phyloP scores from a whole-genome alignment of 2,329 filamentous ascomycete genomes.

The Penicillium sp. region DNA sequence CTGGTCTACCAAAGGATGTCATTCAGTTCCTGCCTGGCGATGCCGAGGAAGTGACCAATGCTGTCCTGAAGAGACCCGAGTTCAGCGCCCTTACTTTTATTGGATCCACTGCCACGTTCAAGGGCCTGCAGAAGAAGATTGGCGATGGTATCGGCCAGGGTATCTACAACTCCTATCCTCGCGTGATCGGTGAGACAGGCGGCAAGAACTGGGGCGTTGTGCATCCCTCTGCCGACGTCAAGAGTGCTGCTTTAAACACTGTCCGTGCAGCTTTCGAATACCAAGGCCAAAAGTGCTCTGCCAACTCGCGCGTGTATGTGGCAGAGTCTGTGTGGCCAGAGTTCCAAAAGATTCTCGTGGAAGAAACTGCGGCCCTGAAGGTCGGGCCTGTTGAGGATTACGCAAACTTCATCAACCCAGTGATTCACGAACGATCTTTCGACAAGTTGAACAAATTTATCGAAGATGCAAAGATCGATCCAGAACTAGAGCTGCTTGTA shows the following conservation, averaged over 20 bases:
- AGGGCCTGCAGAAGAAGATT: conserved; percentile 80
- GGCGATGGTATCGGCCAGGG: conserved; percentile 75
- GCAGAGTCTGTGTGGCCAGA: conserved; percentile 71
- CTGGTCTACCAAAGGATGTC: conserved; percentile 80
- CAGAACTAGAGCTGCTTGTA: conserved; percentile 68
- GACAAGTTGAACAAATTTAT: conserved; percentile 74
- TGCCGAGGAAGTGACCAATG: conserved; percentile 75
- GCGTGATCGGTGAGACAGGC: conserved; percentile 83
- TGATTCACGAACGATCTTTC: conserved; percentile 78
- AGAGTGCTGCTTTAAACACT: conserved; percentile 76
- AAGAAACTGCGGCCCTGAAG: conserved; percentile 67
- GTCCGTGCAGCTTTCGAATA: conserved; percentile 84
- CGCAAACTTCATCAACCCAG: conserved; percentile 77
- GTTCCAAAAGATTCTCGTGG: conserved; percentile 65
- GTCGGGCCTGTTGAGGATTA: conserved; percentile 69
- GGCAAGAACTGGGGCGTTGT: conserved; percentile 90
- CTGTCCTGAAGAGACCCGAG: conserved; percentile 70
- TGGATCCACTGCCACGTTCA: conserved; percentile 85
- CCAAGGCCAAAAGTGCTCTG: conserved; percentile 87
- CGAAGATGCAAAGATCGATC: conserved; percentile 72
- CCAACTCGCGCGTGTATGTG: conserved; percentile 76
- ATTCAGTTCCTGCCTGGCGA: conserved; percentile 90
- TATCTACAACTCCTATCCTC: conserved; percentile 77
- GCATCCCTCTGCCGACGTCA: conserved; percentile 71
- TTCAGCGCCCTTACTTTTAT: conserved; percentile 90